Evolutionary conservation across 768 basidiomycete species (phyloP).

Genomic region (Pholiota microspora): DNA sequence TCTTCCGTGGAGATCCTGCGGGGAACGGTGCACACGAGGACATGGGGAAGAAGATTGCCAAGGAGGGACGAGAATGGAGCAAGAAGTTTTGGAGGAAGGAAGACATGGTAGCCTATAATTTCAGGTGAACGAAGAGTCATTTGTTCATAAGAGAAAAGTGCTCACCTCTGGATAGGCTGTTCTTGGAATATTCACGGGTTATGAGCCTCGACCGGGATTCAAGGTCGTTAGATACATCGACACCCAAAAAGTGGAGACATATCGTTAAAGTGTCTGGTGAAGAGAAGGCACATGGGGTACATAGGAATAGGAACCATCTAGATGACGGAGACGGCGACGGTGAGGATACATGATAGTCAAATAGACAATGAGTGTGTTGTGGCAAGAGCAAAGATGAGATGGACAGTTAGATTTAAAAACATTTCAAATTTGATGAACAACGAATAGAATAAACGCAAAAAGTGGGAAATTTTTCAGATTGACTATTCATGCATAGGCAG

Average conservation of each 20-base stretch:
- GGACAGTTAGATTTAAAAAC: background rate
- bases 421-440: too few relatives aligned
- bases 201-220: constrained; percentile 33
- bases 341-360: background rate
- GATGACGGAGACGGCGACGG: background rate
- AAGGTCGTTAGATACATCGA: background rate
- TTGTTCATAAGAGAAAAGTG: background rate
- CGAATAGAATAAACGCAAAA: too few relatives aligned
- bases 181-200: constrained; percentile 44
- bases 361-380: background rate
- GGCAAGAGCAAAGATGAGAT: background rate
- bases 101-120: constrained; percentile 58
- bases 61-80: constrained; percentile 57
- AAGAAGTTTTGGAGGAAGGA: constrained; percentile 53
- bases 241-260: background rate
- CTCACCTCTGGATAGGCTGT: constrained; percentile 8
- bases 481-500: too few relatives aligned
- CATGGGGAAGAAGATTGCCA: constrained; percentile 52
- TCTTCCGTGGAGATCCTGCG: constrained; percentile 63
- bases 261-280: background rate
- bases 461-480: too few relatives aligned
- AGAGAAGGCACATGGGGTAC: background rate
- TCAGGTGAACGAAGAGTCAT: constrained; percentile 34
- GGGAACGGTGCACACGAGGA: constrained; percentile 56
- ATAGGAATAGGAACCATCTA: background rate